These are phyloP conservation scores for Furcasterigmium sp. DNA, from an alignment of 2,329 filamentous ascomycete genomes.

Conservation along the genomic window DNA sequence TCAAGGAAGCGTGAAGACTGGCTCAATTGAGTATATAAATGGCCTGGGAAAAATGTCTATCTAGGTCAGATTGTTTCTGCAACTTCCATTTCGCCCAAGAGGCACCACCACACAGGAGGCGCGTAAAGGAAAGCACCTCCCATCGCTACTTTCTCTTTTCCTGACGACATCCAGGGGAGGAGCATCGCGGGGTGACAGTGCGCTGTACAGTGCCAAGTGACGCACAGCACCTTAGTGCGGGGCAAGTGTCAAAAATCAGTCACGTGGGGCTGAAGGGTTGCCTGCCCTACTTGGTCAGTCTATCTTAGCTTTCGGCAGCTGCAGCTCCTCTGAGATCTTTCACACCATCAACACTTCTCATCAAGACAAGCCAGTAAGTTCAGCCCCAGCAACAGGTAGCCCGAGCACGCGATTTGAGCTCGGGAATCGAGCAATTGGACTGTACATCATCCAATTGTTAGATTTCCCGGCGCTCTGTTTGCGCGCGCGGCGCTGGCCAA, in stretches of 20 bases:
- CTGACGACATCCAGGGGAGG: background rate
- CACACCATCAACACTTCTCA: conserved; percentile 15
- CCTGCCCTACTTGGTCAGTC: conserved; percentile 8
- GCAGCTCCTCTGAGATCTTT: background rate
- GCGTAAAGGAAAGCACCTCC: too few relatives aligned
- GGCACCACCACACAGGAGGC: too few relatives aligned
- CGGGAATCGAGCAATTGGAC: conserved; percentile 1
- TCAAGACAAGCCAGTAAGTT: conserved; percentile 13
- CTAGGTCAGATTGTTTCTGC: too few relatives aligned
- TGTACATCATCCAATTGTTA: background rate
- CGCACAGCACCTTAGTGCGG: background rate
- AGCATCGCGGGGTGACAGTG: background rate
- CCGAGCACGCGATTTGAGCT: background rate
- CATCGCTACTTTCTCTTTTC: too few relatives aligned
- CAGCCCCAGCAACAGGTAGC: background rate
- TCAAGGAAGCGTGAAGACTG: too few relatives aligned
- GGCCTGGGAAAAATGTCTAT: too few relatives aligned
- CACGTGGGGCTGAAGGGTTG: conserved; percentile 11
- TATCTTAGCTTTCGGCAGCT: conserved; percentile 2
- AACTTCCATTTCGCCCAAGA: too few relatives aligned
- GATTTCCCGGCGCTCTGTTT: background rate
- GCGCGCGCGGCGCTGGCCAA: background rate
- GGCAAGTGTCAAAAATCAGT: background rate
- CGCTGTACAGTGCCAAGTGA: background rate
- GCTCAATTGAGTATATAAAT: too few relatives aligned